Evolutionary conservation across 805 yeast species (phyloP), one percentile per base, ranked within the genome.

Genomic region (Candida methanosorbosa): DNA sequence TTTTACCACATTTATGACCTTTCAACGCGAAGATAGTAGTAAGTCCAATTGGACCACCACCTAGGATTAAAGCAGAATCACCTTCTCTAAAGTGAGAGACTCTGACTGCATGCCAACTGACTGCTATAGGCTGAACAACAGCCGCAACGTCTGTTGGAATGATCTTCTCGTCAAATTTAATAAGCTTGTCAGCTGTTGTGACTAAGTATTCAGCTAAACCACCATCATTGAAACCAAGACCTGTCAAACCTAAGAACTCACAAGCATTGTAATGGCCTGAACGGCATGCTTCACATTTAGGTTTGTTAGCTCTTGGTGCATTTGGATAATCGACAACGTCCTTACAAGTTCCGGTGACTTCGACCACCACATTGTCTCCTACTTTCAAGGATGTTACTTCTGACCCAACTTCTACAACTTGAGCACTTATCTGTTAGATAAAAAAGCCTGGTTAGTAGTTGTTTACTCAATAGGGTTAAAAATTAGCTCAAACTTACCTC

Each of bases 221-320:
- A 36, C 84, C 83, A 41, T 73, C 64, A 34, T 54, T 55, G 27
- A 70, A 75, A 14, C 81, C 80, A 23, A 77, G 54, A 0, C 83
- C 83, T 23, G 65, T 61, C 30, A 75, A 58, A 1, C 71, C 68
- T 12, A 68, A 54, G 38, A 63, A 47, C 5, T 58, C 59, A 49
- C 81, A 77, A 39, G 70, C 66, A 48, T 77, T 77, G 16, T 74
- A 67, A 26, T 57, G 44, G 1, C 78, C 81, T 18, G 52, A 56
- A 32, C 50, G 38, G 48, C 83, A 78, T 27, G 71, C 70, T 7
- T 54, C 56, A 50, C 83, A 78, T 8, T 38, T 24, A 3, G 34
- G 43, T 11, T 35, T 28, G 16, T 33, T 37, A 14, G 24, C 30
- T 19, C 36, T 38, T n/a, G 42, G 48, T 5, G 44, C 34, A 13